A percentile compares a stretch with the other conserved stretches of the same genome.
Conservation (phyloP, 768 basidiomycete species). For the Paxillus involutus region DNA sequence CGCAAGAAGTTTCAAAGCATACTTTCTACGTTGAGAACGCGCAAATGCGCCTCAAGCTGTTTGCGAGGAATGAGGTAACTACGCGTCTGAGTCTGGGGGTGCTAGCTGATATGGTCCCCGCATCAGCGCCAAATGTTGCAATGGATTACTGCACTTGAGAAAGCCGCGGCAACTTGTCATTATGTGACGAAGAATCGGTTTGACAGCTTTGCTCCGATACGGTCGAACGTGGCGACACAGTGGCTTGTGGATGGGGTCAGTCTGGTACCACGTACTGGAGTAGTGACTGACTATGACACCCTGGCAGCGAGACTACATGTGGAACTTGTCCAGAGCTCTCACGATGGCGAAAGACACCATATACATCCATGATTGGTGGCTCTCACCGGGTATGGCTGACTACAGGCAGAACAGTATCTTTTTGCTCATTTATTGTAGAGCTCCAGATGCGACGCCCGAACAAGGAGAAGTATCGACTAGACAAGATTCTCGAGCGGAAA, state of each 20-base stretch:
- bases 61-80: conserved; percentile 80
- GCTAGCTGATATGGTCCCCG: conserved; percentile 2
- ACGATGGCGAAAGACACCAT: conserved; percentile 84
- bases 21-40: conserved; percentile 93
- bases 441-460: conserved; percentile 82
- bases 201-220: conserved; percentile 90
- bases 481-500: conserved; percentile 82
- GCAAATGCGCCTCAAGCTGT: conserved; percentile 84
- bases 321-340: conserved; percentile 93
- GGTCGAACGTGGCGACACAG: conserved; percentile 91
- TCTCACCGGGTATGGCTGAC: conserved; percentile 67
- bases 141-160: conserved; percentile 91
- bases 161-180: conserved; percentile 70
- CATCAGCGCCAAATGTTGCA: conserved; percentile 90
- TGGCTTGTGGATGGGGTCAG: conserved; percentile 97
- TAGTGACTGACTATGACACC: conserved; percentile 5
- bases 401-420: background rate
- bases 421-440: conserved; percentile 43
- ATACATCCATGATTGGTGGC: conserved; percentile 99
- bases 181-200: conserved; percentile 86
- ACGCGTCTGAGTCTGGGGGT: background rate
- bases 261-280: conserved; percentile 7
- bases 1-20: conserved; percentile 79
- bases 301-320: conserved; percentile 92
- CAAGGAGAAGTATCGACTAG: conserved; percentile 84